Base-by-base conservation (phyloP, 225 moss, liverwort and hornwort genomes). In the Neckera pumila region DNA sequence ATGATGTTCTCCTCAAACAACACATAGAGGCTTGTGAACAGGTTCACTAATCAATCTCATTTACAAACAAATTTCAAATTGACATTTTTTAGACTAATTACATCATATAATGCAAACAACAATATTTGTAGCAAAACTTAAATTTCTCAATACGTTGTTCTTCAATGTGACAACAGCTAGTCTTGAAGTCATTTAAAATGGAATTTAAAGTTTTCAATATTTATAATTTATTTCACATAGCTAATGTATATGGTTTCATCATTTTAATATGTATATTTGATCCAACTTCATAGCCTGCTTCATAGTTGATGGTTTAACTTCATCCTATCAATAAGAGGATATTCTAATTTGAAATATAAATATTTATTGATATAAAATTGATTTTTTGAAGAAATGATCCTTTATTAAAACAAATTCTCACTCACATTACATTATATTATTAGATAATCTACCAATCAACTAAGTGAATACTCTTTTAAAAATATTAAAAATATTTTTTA, bases 11-110 rank as follows among this genome's bases (percentile, higher is more conserved):
- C 75, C 86, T 90, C 17, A 94, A 91, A 43, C 94, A 95, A 89
- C 95, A 97, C 9, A 89, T 82, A 31, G 93, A 95, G 80, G 92
- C 93, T 86, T 96, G 93, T 81, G 91, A 95, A 87, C 96, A 97
- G 43, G 96, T 96, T n/a, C 34, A 12, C 1, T 21, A 21, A 36
- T 7, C 18, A 34, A 28, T 30, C 2, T 5, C 28, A 63, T 72
- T 20, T 0, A 26, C 6, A 47, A 51, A 47, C 2, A 73, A 54
- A n/a, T 30, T 27, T 43, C 1, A 2, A 1, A 59, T 53, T 47
- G 0, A 27, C 36, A 19, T 28, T 21, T 34, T 0, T 33, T 34
- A 26, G 56, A 43, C 3, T 22, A 33, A 30, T 6, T 16, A 17
- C 6, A 33, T 12, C 17, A 34, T 15, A 21, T 3, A 47, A 62